These are phyloP conservation scores for Psilocybe mexicana DNA, from an alignment of 1,284 basidiomycete species.

Conservation along the genomic window DNA sequence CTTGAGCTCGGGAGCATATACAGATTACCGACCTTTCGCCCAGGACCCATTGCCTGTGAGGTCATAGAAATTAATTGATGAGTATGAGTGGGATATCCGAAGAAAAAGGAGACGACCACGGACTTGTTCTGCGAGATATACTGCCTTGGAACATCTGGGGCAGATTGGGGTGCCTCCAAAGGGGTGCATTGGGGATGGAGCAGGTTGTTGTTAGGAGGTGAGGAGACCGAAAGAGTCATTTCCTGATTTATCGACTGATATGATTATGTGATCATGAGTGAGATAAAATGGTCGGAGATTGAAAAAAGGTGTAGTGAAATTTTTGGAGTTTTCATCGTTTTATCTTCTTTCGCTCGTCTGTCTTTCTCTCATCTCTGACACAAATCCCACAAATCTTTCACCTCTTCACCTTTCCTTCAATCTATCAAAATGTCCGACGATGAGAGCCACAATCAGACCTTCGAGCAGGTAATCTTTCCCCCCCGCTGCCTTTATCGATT, in stretches of 20 bases:
- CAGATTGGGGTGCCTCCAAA: conserved; percentile 60
- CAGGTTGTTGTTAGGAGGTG: conserved; percentile 3
- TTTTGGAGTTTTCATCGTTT: conserved; percentile 28
- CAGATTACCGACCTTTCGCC: conserved; percentile 63
- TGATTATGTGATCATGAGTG: conserved; percentile 25
- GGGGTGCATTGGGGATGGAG: conserved; percentile 10
- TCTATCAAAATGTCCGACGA: conserved; percentile 79
- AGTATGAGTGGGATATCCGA: background rate
- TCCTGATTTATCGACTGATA: conserved; percentile 20
- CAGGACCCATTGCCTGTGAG: conserved; percentile 72
- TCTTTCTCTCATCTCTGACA: conserved; percentile 19
- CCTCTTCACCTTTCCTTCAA: conserved; percentile 16
- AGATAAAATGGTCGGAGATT: conserved; percentile 28
- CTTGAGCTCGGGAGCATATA: conserved; percentile 7
- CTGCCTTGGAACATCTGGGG: conserved; percentile 64
- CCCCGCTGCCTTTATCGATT: conserved; percentile 20
- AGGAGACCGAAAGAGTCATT: conserved; percentile 5
- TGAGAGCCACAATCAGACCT: conserved; percentile 87
- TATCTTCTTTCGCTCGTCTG: conserved; percentile 16
- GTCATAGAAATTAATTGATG: conserved; percentile 5
- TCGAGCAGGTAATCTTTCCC: conserved; percentile 64
- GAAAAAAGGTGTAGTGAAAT: conserved; percentile 31
- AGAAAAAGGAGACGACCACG: background rate
- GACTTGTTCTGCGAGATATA: conserved; percentile 83
- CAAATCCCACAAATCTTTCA: conserved; percentile 23